These are phyloP conservation scores for Aphanocladium album DNA, from an alignment of 2,329 filamentous ascomycete genomes.

Conservation along the genomic window DNA sequence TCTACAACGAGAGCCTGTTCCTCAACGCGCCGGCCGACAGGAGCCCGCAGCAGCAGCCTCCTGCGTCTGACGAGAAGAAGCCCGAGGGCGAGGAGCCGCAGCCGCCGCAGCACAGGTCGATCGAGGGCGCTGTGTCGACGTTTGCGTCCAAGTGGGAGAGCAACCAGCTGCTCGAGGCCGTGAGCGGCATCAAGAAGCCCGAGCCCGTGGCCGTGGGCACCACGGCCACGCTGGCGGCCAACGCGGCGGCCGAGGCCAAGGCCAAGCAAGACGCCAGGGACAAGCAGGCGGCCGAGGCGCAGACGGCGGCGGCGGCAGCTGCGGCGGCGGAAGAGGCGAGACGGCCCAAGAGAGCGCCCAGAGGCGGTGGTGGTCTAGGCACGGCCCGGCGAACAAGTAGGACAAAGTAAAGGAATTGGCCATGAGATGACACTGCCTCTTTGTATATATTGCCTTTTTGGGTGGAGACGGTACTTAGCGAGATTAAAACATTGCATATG, in stretches of 20 bases:
- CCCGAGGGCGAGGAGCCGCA: constrained; percentile 15
- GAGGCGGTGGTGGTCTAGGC: constrained; percentile 14
- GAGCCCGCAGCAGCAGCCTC: background rate
- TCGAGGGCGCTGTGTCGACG: constrained; percentile 34
- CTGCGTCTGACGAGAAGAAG: constrained; percentile 7
- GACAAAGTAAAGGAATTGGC: constrained; percentile 8
- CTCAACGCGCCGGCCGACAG: constrained; percentile 19
- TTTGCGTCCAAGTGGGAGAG: constrained; percentile 40
- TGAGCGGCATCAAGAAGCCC: constrained; percentile 38
- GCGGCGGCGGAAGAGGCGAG: constrained; percentile 21
- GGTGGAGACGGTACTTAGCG: background rate
- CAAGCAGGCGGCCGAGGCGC: constrained; percentile 14
- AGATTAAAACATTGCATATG: background rate
- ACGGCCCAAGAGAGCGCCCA: constrained; percentile 21
- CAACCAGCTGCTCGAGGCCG: constrained; percentile 39
- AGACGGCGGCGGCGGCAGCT: constrained; percentile 15
- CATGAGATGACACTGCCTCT: background rate
- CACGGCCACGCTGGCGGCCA: constrained; percentile 7
- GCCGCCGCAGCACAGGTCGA: constrained; percentile 14
- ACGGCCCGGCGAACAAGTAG: constrained; percentile 6
- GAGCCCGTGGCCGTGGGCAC: constrained; percentile 19
- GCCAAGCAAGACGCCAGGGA: constrained; percentile 22
- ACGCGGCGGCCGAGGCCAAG: constrained; percentile 19
- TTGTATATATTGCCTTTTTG: constrained; percentile 4
- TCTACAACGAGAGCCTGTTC: constrained; percentile 68